A percentile compares a stretch with the other conserved stretches of the same genome.
Evolutionary conservation across 1,284 basidiomycete species (phyloP).

Genomic region (Naganishia liquefaciens): DNA sequence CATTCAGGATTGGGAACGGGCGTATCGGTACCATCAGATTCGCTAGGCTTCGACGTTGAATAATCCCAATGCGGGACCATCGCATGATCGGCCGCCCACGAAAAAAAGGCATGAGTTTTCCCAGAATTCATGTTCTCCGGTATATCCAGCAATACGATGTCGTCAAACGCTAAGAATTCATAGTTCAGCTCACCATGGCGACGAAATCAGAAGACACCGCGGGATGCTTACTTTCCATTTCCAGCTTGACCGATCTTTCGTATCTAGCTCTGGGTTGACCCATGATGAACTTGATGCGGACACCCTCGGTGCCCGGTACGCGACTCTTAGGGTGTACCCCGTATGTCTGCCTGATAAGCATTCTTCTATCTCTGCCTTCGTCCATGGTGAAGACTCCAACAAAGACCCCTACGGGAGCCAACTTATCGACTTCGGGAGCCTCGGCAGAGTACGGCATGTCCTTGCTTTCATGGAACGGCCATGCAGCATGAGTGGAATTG

Average conservation of each 20-base stretch:
- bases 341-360: constrained; percentile 87
- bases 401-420: constrained; percentile 87
- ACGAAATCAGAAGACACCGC: constrained; percentile 42
- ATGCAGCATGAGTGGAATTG: constrained; percentile 49
- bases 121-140: constrained; percentile 58
- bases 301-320: constrained; percentile 75
- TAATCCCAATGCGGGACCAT: constrained; percentile 68
- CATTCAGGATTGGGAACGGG: background rate
- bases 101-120: constrained; percentile 57
- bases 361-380: constrained; percentile 77
- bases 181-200: background rate
- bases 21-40: background rate
- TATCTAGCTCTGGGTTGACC: constrained; percentile 79
- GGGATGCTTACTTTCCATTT: constrained; percentile 85
- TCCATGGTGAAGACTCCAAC: constrained; percentile 92
- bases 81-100: constrained; percentile 76
- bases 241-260: constrained; percentile 76
- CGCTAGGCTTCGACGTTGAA: background rate
- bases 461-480: constrained; percentile 42
- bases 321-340: constrained; percentile 77
- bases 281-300: constrained; percentile 86
- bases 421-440: constrained; percentile 59
- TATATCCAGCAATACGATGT: constrained; percentile 58
- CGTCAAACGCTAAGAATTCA: constrained; percentile 63
- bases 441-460: constrained; percentile 38